Base-by-base conservation (phyloP, 345 rosid genomes). In the Lenwebbia sp. region DNA sequence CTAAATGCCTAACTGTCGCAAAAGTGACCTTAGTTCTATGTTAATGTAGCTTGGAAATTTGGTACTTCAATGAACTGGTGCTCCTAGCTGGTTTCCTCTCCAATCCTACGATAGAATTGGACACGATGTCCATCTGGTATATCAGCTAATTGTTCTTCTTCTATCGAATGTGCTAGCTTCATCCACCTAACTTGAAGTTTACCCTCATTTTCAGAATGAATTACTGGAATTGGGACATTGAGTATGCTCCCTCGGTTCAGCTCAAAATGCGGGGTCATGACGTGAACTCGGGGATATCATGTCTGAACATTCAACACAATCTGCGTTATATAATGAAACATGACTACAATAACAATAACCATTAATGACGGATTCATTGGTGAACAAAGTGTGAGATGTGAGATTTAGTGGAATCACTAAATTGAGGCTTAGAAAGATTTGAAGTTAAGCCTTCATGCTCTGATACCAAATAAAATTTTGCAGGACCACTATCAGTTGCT, bases 61-160 rank as follows among this genome's bases (percentile, higher is more conserved):
- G 98, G 98, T 96, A 94, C 92, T 93, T 83, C 87, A 98, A 95
- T 93, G 99, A 97, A 85, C 89, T 96, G 87, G 98, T 95, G 85
- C 89, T 96, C 21, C 89, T 96, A 54, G 92, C 98, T 5, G 99
- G 99, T 33, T 92, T 94, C 47, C 99, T 96, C 65, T 7, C 94
- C 26, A 88, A 92, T 82, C 93, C 99, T 5, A 94, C 96, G 23
- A 88, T 96, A 81, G 70, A 98, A 53, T 88, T 96, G 3, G 98
- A 95, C 86, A 91, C 99, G 21, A 87, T 95, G 88, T 94, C 98
- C 83, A 95, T 96, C 28, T 95, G 98, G 99, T 95, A 92, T 54
- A 53, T 49, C 28, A 3, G 14, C 26, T 33, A 14, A 82, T 17
- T 74, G 17, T 44, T 0, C 37, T 74, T 37, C 15, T 13, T 51